phyloP scores from a whole-genome alignment of 2,329 filamentous ascomycete species.

The Pestalotiopsis sp. region DNA sequence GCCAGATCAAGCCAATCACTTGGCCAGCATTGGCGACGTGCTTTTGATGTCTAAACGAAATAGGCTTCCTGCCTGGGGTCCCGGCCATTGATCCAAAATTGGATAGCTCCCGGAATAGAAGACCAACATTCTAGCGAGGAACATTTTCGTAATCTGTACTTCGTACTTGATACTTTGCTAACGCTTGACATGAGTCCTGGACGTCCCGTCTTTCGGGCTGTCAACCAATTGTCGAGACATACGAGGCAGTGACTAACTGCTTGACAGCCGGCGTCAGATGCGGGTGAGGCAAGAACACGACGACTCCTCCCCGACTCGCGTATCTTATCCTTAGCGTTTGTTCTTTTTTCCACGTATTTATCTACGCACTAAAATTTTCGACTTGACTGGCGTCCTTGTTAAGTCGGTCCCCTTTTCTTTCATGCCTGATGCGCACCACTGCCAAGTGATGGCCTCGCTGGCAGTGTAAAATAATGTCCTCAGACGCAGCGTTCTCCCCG shows the following conservation, averaged over 20 bases:
- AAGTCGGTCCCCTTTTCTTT: too few relatives aligned
- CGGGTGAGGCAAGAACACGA: background rate
- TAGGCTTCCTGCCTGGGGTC: background rate
- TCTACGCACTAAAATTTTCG: background rate
- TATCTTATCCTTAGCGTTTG: background rate
- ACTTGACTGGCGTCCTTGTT: too few relatives aligned
- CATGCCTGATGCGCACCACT: too few relatives aligned
- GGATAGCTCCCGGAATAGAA: background rate
- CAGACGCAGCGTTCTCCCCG: too few relatives aligned
- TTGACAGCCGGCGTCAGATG: background rate
- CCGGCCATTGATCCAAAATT: background rate
- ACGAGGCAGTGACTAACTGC: background rate
- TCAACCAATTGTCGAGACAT: background rate
- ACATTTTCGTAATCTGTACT: background rate
- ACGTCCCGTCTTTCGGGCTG: background rate
- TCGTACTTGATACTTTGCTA: background rate
- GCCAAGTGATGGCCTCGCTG: too few relatives aligned
- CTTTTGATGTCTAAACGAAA: background rate
- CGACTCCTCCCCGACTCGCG: background rate
- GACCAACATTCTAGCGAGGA: background rate
- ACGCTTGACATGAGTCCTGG: too few relatives aligned
- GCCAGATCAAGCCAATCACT: background rate
- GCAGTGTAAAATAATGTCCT: too few relatives aligned
- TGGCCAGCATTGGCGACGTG: background rate
- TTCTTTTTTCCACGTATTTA: background rate